A percentile compares a stretch with the other conserved stretches of the same genome.
Conservation (phyloP, 1,284 basidiomycete species). For the Heterobasidion irregulare region DNA sequence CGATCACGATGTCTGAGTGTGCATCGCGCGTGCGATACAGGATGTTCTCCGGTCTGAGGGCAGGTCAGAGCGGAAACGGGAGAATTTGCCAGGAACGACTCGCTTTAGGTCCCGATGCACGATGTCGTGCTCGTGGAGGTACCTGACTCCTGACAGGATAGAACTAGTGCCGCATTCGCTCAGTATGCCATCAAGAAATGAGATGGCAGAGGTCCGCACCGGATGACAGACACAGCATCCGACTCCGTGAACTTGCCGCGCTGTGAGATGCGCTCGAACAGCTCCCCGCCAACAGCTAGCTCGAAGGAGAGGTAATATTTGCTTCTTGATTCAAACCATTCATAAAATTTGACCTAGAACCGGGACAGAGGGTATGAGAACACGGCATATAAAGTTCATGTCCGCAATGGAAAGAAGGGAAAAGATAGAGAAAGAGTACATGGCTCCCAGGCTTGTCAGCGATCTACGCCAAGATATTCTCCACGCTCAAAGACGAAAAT, state of each 20-base stretch:
- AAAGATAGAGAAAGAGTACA: too few species aligned
- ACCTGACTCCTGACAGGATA: constrained; percentile 72
- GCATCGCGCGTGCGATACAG: constrained; percentile 73
- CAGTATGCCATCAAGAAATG: background rate
- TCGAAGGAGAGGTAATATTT: constrained; percentile 93
- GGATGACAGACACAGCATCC: constrained; percentile 71
- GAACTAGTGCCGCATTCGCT: constrained; percentile 36
- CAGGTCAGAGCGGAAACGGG: background rate
- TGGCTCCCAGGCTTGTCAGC: too few species aligned
- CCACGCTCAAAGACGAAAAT: too few species aligned
- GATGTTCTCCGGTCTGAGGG: constrained; percentile 82
- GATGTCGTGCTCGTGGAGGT: constrained; percentile 81
- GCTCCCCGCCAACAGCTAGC: constrained; percentile 83
- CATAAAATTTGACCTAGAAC: constrained; percentile 79
- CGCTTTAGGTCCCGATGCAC: constrained; percentile 90
- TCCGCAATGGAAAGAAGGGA: too few species aligned
- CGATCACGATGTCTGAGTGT: constrained; percentile 81
- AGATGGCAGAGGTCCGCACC: constrained; percentile 29
- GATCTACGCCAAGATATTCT: too few species aligned
- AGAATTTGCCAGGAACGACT: constrained; percentile 14
- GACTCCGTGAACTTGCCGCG: constrained; percentile 87
- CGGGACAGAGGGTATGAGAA: background rate
- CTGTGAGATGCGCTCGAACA: constrained; percentile 79
- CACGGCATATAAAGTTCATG: too few species aligned
- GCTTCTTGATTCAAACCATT: constrained; percentile 86